Percentiles rank a stretch among this genome's conserved stretches.
Evolutionary conservation across 306 rosid genomes (phyloP).

Genomic region (Hippophae tibetana): DNA sequence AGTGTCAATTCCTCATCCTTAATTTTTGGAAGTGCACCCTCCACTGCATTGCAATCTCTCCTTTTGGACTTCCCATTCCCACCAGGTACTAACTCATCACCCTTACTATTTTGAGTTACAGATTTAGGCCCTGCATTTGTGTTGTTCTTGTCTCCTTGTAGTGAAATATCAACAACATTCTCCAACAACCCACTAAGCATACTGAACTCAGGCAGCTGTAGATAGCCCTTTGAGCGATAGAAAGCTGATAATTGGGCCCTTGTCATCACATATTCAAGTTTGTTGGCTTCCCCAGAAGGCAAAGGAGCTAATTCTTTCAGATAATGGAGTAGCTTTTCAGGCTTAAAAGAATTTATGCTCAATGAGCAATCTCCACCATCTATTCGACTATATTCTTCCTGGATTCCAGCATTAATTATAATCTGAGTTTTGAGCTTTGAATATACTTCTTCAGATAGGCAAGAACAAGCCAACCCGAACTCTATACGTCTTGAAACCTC

Average conservation of each 20-base stretch:
- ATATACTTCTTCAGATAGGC: slow-evolving; percentile 44
- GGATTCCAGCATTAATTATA: slow-evolving; percentile 46
- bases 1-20: slow-evolving; percentile 6
- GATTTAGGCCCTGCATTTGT: slow-evolving; percentile 18
- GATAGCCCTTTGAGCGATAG: slow-evolving; percentile 51
- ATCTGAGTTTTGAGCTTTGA: slow-evolving; percentile 39
- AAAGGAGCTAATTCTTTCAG: slow-evolving; percentile 42
- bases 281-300: slow-evolving; percentile 35
- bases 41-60: too few relatives aligned
- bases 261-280: slow-evolving; percentile 34
- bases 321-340: slow-evolving; percentile 40
- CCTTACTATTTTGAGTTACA: slow-evolving; percentile 3
- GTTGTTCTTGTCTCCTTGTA: slow-evolving; percentile 19
- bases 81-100: background rate
- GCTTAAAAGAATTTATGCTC: slow-evolving; percentile 43
- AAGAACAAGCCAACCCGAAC: slow-evolving; percentile 62
- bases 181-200: slow-evolving; percentile 31
- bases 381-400: slow-evolving; percentile 38
- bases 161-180: slow-evolving; percentile 28
- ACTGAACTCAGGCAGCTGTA: slow-evolving; percentile 43
- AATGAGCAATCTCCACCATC: slow-evolving; percentile 39
- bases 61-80: background rate
- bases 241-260: slow-evolving; percentile 49
- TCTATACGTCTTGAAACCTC: slow-evolving; percentile 74
- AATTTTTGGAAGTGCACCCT: slow-evolving; percentile 4